Percentiles rank a stretch among this genome's conserved stretches.
These are phyloP conservation scores for Cupressus sempervirens DNA, from an alignment of 75 land plant genomes.

Conservation along the genomic window DNA sequence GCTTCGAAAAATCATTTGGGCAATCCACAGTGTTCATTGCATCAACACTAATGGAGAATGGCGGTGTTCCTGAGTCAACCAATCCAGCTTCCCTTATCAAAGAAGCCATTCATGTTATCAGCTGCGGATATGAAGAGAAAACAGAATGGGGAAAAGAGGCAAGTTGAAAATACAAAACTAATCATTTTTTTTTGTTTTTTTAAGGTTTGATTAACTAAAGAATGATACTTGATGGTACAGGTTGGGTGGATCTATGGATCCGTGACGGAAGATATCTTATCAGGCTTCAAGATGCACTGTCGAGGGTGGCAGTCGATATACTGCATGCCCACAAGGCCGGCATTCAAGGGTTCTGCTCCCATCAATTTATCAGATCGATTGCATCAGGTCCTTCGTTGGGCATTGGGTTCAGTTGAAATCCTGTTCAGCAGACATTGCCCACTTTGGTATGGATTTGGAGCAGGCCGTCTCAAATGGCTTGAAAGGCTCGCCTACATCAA, in stretches of 20 bases:
- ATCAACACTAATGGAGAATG: slow-evolving; percentile 63
- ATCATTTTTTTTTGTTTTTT: neutral
- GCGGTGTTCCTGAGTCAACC: slow-evolving; percentile 48
- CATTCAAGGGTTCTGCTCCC: slow-evolving; percentile 78
- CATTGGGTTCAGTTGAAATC: slow-evolving; percentile 73
- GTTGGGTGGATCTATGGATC: slow-evolving; percentile 83
- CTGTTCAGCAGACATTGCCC: slow-evolving; percentile 77
- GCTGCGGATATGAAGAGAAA: slow-evolving; percentile 73
- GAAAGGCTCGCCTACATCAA: slow-evolving; percentile 72
- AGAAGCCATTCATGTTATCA: slow-evolving; percentile 69
- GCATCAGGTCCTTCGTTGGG: slow-evolving; percentile 75
- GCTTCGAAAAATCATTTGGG: slow-evolving; percentile 65
- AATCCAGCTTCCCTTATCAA: slow-evolving; percentile 47
- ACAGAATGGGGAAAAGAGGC: slow-evolving; percentile 69
- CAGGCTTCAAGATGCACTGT: slow-evolving; percentile 75
- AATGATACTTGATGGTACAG: slow-evolving; percentile 19
- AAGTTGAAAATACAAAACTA: neutral
- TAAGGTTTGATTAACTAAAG: neutral
- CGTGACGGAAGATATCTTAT: slow-evolving; percentile 67
- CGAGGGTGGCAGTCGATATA: slow-evolving; percentile 74
- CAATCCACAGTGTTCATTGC: slow-evolving; percentile 58
- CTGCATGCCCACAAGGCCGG: slow-evolving; percentile 71
- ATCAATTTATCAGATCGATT: slow-evolving; percentile 67
- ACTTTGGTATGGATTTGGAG: slow-evolving; percentile 73
- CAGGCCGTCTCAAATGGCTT: slow-evolving; percentile 73